phyloP scores from a whole-genome alignment of 202 grass and related monocot species.

The Digitaria exilis region DNA sequence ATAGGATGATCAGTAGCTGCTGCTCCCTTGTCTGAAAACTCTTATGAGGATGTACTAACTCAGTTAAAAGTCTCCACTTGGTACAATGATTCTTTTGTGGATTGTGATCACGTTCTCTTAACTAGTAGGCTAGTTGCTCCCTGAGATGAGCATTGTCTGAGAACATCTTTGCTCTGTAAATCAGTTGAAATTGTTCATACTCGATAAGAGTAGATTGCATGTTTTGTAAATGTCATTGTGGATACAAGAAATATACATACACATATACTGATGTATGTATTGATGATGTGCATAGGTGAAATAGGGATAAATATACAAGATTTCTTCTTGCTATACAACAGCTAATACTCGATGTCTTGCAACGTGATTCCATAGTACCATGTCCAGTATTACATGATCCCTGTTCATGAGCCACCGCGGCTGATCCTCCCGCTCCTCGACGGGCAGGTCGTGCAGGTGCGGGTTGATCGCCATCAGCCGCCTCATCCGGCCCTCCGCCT shows the following conservation, averaged over 20 bases:
- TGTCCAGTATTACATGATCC: not conserved
- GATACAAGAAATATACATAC: too few species aligned
- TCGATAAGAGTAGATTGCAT: not conserved
- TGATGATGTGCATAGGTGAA: too few species aligned
- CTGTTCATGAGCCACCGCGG: not conserved
- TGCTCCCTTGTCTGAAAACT: not conserved
- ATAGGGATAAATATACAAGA: too few species aligned
- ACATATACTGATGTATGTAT: too few species aligned
- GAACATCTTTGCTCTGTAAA: not conserved
- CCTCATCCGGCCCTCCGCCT: not conserved
- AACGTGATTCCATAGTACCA: not conserved
- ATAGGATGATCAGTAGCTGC: slow-evolving; percentile 8
- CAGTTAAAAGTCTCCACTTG: not conserved
- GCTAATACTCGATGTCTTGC: not conserved
- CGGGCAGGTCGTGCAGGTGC: not conserved
- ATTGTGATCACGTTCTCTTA: not conserved
- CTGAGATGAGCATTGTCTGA: not conserved
- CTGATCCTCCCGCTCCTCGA: not conserved
- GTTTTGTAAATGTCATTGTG: too few species aligned
- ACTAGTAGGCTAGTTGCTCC: not conserved
- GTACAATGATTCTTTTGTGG: slow-evolving; percentile 20
- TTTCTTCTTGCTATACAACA: too few species aligned
- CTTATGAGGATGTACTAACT: not conserved
- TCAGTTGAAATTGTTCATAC: not conserved
- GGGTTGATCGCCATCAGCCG: not conserved